Percentiles rank a stretch among this genome's conserved stretches.
These are phyloP conservation scores for Fraxinus sp. DNA, from an alignment of 305 asterid genomes.

Conservation along the genomic window DNA sequence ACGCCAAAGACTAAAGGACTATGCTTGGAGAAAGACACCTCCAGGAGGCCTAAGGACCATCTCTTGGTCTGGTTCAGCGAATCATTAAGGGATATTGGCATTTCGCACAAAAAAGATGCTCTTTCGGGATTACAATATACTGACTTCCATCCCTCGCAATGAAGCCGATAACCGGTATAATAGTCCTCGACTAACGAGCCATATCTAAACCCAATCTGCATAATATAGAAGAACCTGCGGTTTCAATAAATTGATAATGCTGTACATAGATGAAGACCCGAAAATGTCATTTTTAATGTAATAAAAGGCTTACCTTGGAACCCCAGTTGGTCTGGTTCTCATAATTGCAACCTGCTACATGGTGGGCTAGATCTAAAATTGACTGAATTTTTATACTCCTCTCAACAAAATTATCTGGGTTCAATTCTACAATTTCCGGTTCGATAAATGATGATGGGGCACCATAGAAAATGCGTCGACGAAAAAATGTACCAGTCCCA, in stretches of 20 bases:
- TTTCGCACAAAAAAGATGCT: conserved; percentile 44
- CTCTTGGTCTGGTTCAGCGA: conserved; percentile 42
- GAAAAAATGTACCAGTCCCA: conserved; percentile 51
- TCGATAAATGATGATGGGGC: conserved; percentile 27
- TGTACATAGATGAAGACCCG: background rate
- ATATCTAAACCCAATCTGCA: conserved; percentile 50
- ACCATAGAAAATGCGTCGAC: conserved; percentile 37
- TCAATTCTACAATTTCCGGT: conserved; percentile 31
- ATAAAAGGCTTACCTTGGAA: conserved; percentile 29
- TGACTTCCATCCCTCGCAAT: conserved; percentile 58
- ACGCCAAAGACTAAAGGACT: conserved; percentile 37
- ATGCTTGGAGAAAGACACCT: conserved; percentile 42
- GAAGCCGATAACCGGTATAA: conserved; percentile 48
- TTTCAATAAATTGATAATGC: background rate
- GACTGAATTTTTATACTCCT: conserved; percentile 25
- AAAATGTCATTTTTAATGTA: background rate
- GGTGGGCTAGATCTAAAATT: conserved; percentile 37
- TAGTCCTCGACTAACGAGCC: conserved; percentile 59
- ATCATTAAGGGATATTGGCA: conserved; percentile 42
- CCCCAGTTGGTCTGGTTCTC: conserved; percentile 44
- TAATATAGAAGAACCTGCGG: background rate
- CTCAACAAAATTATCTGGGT: conserved; percentile 24
- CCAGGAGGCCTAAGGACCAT: conserved; percentile 52
- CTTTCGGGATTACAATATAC: conserved; percentile 39
- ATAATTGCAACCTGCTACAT: conserved; percentile 39